Conservation (phyloP, 2,329 filamentous ascomycete species). For the Dactylellina leptospora region DNA sequence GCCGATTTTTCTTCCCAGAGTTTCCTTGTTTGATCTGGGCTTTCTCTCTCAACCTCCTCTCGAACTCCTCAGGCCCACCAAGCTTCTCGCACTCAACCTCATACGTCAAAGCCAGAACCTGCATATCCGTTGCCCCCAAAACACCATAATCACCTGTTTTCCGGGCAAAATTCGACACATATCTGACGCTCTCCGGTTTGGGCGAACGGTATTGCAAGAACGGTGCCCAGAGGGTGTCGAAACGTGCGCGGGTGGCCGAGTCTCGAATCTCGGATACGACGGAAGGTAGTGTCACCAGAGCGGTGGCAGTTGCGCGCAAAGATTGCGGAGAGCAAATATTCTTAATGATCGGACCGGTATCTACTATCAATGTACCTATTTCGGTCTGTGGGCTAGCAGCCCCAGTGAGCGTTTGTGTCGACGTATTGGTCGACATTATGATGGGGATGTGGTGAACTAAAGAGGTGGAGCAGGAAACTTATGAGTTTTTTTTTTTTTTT, state of each 20-base stretch:
- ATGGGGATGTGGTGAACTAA: neutral
- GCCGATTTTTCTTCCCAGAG: conserved; percentile 7
- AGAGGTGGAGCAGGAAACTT: no score
- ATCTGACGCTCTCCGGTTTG: conserved; percentile 76
- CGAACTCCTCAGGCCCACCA: conserved; percentile 58
- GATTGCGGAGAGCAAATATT: conserved; percentile 87
- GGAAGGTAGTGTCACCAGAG: conserved; percentile 81
- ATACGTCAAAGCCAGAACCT: conserved; percentile 88
- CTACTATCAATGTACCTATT: conserved; percentile 84
- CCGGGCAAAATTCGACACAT: conserved; percentile 84
- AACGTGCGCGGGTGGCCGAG: conserved; percentile 77
- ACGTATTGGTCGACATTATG: conserved; percentile 24
- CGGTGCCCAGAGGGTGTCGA: conserved; percentile 84
- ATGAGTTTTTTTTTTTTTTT: no score
- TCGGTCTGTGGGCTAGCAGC: neutral
- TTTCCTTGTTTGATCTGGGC: conserved; percentile 10
- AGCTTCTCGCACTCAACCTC: conserved; percentile 93
- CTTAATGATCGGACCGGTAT: conserved; percentile 91
- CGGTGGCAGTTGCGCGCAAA: conserved; percentile 78
- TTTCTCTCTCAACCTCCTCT: conserved; percentile 16
- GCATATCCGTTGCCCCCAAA: conserved; percentile 86
- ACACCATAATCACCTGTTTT: conserved; percentile 89
- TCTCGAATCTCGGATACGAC: conserved; percentile 90
- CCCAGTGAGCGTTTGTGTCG: neutral
- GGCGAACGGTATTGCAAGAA: conserved; percentile 83